Percentiles rank a stretch among this genome's conserved stretches.
Evolutionary conservation across 306 rosid species (phyloP).

Genomic region (Cyamopsis tetragonoloba): DNA sequence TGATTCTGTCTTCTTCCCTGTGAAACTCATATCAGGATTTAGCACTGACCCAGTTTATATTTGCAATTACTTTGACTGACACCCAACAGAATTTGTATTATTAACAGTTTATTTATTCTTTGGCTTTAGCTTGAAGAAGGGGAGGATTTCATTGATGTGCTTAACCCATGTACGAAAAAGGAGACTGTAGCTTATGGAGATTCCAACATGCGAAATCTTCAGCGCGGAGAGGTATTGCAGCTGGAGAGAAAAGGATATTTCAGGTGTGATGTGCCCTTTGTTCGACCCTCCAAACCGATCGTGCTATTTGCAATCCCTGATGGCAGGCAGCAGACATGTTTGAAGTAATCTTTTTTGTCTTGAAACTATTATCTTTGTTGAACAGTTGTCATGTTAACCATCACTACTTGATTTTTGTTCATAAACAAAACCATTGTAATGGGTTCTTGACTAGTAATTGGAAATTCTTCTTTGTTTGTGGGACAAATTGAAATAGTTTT

Average conservation of each 20-base stretch:
- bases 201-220: constrained; percentile 69
- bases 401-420: constrained; percentile 12
- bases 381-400: constrained; percentile 17
- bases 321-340: constrained; percentile 66
- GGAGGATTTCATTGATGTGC: constrained; percentile 69
- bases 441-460: constrained; percentile 18
- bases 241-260: constrained; percentile 94
- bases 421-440: not conserved
- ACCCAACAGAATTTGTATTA: not conserved
- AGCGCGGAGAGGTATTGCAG: constrained; percentile 77
- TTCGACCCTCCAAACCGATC: constrained; percentile 62
- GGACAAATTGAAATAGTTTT: not conserved
- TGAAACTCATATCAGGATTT: not conserved
- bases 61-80: not conserved
- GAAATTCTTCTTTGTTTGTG: not conserved
- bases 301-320: constrained; percentile 80
- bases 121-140: constrained; percentile 85
- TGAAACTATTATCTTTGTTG: constrained; percentile 12
- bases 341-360: constrained; percentile 37
- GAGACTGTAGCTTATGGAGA: constrained; percentile 80
- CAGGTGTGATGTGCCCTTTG: constrained; percentile 77
- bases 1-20: not conserved
- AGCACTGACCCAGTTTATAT: not conserved
- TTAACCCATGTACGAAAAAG: constrained; percentile 76
- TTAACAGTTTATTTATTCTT: not conserved